A percentile compares a stretch with the other conserved stretches of the same genome.
Conservation (phyloP, 2,329 filamentous ascomycete genomes). For the Colletotrichum noveboracense region DNA sequence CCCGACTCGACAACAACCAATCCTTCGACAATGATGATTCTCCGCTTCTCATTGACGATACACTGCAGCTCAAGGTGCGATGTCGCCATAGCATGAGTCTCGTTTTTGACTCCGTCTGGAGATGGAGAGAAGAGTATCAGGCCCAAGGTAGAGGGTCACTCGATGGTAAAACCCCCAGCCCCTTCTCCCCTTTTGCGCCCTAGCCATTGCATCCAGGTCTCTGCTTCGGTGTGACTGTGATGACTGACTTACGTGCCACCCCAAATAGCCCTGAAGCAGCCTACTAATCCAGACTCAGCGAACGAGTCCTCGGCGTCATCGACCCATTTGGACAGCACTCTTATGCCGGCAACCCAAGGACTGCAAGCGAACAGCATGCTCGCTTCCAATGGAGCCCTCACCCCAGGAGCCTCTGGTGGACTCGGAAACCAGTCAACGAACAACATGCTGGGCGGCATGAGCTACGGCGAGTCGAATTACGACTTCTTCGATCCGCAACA, state of each 20-base stretch:
- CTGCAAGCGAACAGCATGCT: conserved; percentile 55
- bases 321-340: conserved; percentile 66
- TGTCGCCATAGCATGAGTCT: conserved; percentile 86
- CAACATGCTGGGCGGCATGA: conserved; percentile 54
- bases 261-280: conserved; percentile 74
- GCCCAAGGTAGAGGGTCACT: conserved; percentile 72
- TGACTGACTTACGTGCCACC: conserved; percentile 32
- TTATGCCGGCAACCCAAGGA: conserved; percentile 53
- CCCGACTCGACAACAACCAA: conserved; percentile 56
- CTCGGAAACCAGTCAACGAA: conserved; percentile 27
- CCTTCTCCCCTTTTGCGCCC: neutral
- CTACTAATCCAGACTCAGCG: conserved; percentile 82
- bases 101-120: conserved; percentile 84
- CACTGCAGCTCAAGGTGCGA: conserved; percentile 79
- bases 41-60: conserved; percentile 67
- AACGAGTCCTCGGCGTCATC: conserved; percentile 75
- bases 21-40: conserved; percentile 53
- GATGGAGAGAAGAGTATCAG: conserved; percentile 83
- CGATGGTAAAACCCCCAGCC: conserved; percentile 62
- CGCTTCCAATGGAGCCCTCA: conserved; percentile 56
- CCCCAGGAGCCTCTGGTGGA: conserved; percentile 52
- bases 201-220: conserved; percentile 24
- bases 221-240: conserved; percentile 25
- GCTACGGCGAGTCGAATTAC: conserved; percentile 73
- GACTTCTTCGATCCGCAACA: conserved; percentile 92